These are phyloP conservation scores for Parascedosporium putredinis DNA, from an alignment of 2,329 filamentous ascomycete genomes.

Conservation along the genomic window DNA sequence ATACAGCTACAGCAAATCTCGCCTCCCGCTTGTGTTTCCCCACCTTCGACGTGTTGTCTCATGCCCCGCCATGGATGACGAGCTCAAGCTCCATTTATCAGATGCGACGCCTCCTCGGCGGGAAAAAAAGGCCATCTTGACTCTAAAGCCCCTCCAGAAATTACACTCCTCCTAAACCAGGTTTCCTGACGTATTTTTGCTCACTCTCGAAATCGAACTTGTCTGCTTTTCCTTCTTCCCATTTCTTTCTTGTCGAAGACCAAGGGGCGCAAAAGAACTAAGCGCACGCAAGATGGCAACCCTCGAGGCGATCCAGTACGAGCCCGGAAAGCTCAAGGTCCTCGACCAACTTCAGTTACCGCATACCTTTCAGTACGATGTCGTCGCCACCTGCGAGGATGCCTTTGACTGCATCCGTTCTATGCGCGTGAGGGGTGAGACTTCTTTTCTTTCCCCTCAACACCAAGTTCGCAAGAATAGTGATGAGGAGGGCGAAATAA, in stretches of 20 bases:
- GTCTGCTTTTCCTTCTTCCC: neutral
- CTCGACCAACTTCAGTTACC: conserved; percentile 77
- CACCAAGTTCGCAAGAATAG: neutral
- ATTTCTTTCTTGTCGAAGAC: neutral
- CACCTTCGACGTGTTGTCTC: neutral
- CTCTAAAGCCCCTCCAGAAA: too few relatives aligned
- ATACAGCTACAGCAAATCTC: too few relatives aligned
- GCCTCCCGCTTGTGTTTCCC: too few relatives aligned
- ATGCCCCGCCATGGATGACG: neutral
- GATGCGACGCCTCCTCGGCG: too few relatives aligned
- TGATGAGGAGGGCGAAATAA: neutral
- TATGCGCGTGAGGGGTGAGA: conserved; percentile 57
- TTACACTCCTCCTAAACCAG: too few relatives aligned
- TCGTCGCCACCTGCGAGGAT: conserved; percentile 58
- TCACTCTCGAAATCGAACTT: neutral
- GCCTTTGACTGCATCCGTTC: conserved; percentile 75
- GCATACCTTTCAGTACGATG: conserved; percentile 69
- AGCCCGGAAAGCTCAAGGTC: conserved; percentile 60
- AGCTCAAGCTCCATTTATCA: neutral
- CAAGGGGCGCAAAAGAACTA: too few relatives aligned
- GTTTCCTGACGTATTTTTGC: too few relatives aligned
- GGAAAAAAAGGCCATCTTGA: too few relatives aligned
- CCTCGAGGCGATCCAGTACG: conserved; percentile 70
- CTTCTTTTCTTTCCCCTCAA: conserved; percentile 15
- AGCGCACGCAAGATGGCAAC: too few relatives aligned